A percentile compares a stretch with the other conserved stretches of the same genome.
phyloP scores from a whole-genome alignment of 2,329 filamentous ascomycete genomes.

The Pseudopyricularia cyperi region DNA sequence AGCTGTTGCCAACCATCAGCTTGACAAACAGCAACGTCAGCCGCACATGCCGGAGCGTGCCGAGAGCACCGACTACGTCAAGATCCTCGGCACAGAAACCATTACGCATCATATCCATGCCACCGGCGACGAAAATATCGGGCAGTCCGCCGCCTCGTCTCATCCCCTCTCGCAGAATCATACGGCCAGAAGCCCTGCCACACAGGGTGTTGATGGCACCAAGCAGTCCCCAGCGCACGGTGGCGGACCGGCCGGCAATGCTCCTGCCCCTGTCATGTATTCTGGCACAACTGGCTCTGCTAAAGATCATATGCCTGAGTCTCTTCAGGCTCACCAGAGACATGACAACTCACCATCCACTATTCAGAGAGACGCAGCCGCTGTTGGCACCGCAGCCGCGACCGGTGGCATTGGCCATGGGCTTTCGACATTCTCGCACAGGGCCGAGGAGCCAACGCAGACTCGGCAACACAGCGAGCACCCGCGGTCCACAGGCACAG shows the following conservation, averaged over 20 bases:
- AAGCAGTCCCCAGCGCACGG: background rate
- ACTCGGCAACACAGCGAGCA: background rate
- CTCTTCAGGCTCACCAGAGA: background rate
- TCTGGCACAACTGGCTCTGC: background rate
- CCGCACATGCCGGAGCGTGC: background rate
- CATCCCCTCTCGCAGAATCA: background rate
- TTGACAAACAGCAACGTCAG: background rate
- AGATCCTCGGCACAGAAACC: conserved; percentile 1
- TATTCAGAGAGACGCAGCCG: background rate
- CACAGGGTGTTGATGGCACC: background rate
- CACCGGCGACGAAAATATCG: background rate
- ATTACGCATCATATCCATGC: background rate
- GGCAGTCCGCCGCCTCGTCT: background rate
- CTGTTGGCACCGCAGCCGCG: background rate
- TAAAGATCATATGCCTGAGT: background rate
- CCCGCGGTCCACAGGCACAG: background rate
- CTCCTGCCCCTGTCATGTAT: background rate
- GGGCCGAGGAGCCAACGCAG: background rate
- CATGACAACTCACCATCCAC: background rate
- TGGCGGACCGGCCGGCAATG: background rate
- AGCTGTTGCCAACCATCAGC: background rate
- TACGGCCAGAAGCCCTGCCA: background rate
- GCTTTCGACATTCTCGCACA: background rate
- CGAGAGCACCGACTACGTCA: conserved; percentile 1
- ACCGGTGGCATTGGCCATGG: background rate